These are phyloP conservation scores for Podila verticillata DNA, from an alignment of 192 early-diverging fungal species.

Conservation along the genomic window DNA sequence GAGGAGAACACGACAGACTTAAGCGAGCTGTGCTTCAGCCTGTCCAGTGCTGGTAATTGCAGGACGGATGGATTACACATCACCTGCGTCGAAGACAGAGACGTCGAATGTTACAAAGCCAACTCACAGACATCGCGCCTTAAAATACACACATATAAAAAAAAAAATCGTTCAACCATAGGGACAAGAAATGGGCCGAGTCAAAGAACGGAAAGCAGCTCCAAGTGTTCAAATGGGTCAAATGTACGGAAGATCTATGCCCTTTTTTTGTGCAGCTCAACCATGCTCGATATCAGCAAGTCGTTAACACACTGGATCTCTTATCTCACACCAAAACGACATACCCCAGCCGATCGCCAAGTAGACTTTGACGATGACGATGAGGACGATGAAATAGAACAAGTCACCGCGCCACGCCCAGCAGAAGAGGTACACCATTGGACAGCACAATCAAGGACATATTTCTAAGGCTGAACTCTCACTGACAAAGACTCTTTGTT, in stretches of 20 bases:
- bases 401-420: slow-evolving; percentile 23
- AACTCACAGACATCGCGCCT: background rate
- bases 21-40: slow-evolving; percentile 56
- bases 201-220: slow-evolving; percentile 49
- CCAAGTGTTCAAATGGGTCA: slow-evolving; percentile 55
- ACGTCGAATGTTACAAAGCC: background rate
- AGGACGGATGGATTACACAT: too few relatives aligned
- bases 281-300: too few relatives aligned
- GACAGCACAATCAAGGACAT: too few relatives aligned
- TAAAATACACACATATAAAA: too few relatives aligned
- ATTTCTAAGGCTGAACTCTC: background rate
- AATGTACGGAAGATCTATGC: slow-evolving; percentile 32
- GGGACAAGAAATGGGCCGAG: slow-evolving; percentile 58
- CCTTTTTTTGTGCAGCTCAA: background rate
- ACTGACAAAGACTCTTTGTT: background rate
- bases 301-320: background rate
- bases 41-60: slow-evolving; percentile 53
- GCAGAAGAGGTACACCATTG: slow-evolving; percentile 15
- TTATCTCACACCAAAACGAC: background rate
- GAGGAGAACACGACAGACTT: slow-evolving; percentile 55
- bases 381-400: slow-evolving; percentile 49
- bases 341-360: slow-evolving; percentile 42
- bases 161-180: slow-evolving; percentile 6
- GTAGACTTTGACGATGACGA: slow-evolving; percentile 55
- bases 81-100: too few relatives aligned